Conservation (phyloP, 2,329 filamentous ascomycete species). For the Dactylellina drechsleri region DNA sequence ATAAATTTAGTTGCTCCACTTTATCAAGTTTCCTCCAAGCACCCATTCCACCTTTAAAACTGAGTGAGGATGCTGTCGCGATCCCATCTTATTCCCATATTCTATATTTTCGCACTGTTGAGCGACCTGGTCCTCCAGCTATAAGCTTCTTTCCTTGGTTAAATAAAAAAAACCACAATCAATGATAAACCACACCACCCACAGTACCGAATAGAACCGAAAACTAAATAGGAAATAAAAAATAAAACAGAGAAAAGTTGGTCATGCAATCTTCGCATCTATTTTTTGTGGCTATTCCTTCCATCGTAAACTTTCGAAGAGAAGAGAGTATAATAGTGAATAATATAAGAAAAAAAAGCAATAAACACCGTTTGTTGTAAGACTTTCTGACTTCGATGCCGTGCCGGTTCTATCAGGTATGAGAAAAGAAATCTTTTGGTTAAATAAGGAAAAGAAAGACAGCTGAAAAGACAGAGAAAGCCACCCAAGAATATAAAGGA, state of each 20-base stretch:
- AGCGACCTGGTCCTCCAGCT: neutral
- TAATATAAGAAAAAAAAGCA: constrained; percentile 16
- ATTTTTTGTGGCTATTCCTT: constrained; percentile 31
- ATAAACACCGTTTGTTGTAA: constrained; percentile 42
- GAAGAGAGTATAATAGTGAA: constrained; percentile 3
- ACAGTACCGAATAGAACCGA: constrained; percentile 18
- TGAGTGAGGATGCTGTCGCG: neutral
- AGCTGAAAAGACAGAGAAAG: neutral
- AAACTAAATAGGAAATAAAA: constrained; percentile 10
- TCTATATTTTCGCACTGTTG: neutral
- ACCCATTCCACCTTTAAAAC: neutral
- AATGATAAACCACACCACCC: constrained; percentile 48
- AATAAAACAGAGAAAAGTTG: constrained; percentile 33
- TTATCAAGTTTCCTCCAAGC: neutral
- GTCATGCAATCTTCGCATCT: constrained; percentile 1
- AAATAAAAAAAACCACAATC: constrained; percentile 39
- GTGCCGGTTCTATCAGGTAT: constrained; percentile 51
- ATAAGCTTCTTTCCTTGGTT: neutral
- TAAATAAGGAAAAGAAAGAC: constrained; percentile 2
- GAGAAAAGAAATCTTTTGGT: constrained; percentile 20
- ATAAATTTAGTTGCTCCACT: neutral
- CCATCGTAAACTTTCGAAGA: neutral
- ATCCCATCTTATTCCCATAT: neutral
- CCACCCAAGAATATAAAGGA: constrained; percentile 17
- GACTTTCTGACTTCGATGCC: constrained; percentile 38